Evolutionary conservation across 768 basidiomycete species (phyloP), one percentile per base, ranked within the genome.

Genomic region (Boletus pseudopeckii): DNA sequence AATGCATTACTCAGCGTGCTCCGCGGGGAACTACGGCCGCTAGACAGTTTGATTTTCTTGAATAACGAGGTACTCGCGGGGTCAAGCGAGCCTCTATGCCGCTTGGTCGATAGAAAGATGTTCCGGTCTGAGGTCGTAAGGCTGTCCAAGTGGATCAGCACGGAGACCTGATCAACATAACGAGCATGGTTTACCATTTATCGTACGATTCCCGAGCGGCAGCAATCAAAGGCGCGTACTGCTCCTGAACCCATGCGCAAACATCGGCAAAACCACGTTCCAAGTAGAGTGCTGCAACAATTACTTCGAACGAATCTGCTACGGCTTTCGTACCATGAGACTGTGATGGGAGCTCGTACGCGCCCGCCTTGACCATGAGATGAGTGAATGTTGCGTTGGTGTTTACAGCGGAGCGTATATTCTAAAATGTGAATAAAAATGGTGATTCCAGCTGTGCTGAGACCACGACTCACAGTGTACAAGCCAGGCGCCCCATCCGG

Each of bases 231-330:
- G 74, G 77, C 1, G 54, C 52, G 49, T 74, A 79, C 43, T 73
- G 66, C 24, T 71, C 67, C 49, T 64, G 62, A 2, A 75, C 67
- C 75, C 77, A 79, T 3, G 61, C 40, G 41, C 65, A 68, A 34
- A 78, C 71, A 34, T 66, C 68, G 36, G 67, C 59, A 32, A 72
- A 67, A 5, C 78, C 76, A 37, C 62, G 54, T 51, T 80, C 75
- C 47, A 70, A 52, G 58, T 75, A 73, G 52, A 73, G 75, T 6
- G 71, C 72, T n/a, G 72, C 78, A 1, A 79, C 71, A 20, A 78
- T 71, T 13, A 75, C 73, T 59, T 80, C 78, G 58, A 78, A 76
- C 9, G 76, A 70, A 56, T 80, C 80, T 15, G 76, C 79, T 7
- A 66, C 75, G 13, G 67, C 69, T 60, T 78, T 80, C 15, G 69